phyloP scores from a whole-genome alignment of 805 yeast genomes.

The Saccharomycopsis lassenensis region DNA sequence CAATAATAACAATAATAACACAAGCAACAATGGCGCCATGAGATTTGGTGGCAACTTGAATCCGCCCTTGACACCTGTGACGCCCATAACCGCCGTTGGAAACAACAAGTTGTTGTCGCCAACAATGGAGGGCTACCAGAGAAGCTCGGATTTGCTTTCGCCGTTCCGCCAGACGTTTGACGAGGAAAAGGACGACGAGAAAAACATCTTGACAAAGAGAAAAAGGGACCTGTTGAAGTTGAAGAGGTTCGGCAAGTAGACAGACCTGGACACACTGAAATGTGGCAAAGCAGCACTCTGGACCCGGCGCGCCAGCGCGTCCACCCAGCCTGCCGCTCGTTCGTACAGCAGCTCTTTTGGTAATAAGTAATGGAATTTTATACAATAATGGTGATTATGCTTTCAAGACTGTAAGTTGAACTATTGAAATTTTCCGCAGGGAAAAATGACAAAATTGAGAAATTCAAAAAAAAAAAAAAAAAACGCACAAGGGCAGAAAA shows the following conservation, averaged over 20 bases:
- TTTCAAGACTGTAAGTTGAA: too few relatives aligned
- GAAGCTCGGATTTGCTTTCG: slow-evolving; percentile 1
- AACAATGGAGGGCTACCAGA: not conserved
- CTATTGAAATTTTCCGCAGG: too few relatives aligned
- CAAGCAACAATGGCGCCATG: not conserved
- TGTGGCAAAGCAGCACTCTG: not conserved
- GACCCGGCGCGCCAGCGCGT: too few relatives aligned
- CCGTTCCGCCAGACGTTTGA: slow-evolving; percentile 11
- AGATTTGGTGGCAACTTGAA: slow-evolving; percentile 1
- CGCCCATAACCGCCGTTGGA: slow-evolving; percentile 8
- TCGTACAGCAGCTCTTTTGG: too few relatives aligned
- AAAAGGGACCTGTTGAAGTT: slow-evolving; percentile 11
- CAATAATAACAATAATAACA: not conserved
- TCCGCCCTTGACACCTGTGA: slow-evolving; percentile 17
- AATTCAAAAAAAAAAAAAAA: too few relatives aligned
- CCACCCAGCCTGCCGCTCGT: too few relatives aligned
- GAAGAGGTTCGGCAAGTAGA: slow-evolving; percentile 9
- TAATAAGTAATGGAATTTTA: too few relatives aligned
- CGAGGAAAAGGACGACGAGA: slow-evolving; percentile 1
- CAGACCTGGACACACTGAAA: too few relatives aligned
- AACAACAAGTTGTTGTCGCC: slow-evolving; percentile 4
- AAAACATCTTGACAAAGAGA: slow-evolving; percentile 1
- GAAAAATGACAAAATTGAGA: too few relatives aligned
- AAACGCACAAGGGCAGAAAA: too few relatives aligned
- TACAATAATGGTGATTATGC: too few relatives aligned